Evolutionary conservation across 2,329 filamentous ascomycete genomes (phyloP).

Genomic region (Sporothrix luriei): DNA sequence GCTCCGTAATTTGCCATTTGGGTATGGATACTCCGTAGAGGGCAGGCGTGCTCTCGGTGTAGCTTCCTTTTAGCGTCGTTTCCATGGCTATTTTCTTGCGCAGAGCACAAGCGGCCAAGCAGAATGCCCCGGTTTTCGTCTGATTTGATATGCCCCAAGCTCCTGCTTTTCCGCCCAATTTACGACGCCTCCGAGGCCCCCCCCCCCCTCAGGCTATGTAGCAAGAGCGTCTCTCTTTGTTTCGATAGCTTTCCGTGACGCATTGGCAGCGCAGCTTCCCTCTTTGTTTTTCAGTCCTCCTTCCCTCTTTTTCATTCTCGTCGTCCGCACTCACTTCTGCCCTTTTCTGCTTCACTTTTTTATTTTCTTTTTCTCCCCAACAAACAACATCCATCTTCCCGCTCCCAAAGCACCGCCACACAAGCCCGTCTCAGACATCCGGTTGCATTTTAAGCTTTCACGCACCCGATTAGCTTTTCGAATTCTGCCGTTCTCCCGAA

Average conservation of each 20-base stretch:
- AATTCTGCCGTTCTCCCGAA: conserved; percentile 1
- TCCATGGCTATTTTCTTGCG: neutral
- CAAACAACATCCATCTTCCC: neutral
- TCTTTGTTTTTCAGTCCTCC: neutral
- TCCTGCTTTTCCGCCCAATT: conserved; percentile 25
- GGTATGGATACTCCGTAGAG: neutral
- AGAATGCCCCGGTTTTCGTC: conserved; percentile 16
- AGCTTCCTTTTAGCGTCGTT: conserved; percentile 25
- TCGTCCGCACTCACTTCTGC: conserved; percentile 16
- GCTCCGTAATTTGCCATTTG: neutral
- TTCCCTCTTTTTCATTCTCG: neutral
- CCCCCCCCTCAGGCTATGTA: conserved; percentile 16
- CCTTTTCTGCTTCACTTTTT: neutral
- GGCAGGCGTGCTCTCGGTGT: conserved; percentile 8
- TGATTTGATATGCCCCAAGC: conserved; percentile 25
- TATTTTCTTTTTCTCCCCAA: neutral
- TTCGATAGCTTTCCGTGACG: conserved; percentile 31
- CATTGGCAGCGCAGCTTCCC: conserved; percentile 18
- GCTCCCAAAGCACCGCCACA: neutral
- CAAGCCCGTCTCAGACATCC: conserved; percentile 3
- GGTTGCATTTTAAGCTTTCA: conserved; percentile 13
- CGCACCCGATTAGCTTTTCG: conserved; percentile 2
- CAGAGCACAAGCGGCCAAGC: conserved; percentile 1
- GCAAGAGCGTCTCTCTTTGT: conserved; percentile 25
- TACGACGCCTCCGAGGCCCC: neutral